Evolutionary conservation across 306 rosid species (phyloP), one percentile per base, ranked within the genome.

Genomic region (Quercus aquifolioides): DNA sequence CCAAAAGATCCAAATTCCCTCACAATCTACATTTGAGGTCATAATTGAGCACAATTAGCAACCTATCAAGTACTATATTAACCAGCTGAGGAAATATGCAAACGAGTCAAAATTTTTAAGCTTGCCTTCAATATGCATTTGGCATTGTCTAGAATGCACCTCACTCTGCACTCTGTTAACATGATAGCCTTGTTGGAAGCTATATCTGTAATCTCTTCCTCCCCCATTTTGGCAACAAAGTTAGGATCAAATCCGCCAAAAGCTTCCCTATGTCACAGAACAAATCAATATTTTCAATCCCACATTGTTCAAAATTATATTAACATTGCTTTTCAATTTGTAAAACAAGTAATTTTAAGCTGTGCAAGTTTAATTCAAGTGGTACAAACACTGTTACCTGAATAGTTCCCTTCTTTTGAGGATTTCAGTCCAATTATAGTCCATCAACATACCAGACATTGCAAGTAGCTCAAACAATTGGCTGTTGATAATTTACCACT

Each of bases 391-490:
- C 49, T 21, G 10, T 81, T 91, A 93, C 98, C 98, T 89, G 43
- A 93, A 89, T 9, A 79, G 74, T 87, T 93, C 94, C 79, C 90
- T 91, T 88, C 97, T 87, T 85, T 89, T 95, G 5, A 95, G 91
- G 74, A 95, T 93, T 82, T 93, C 99, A 41, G 99, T 95, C 99
- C 99, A 95, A 71, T 95, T 95, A 88, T 91, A 91, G 79, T 93
- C 99, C 94, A 95, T 95, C 85, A 95, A 83, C 93, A 95, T 89
- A 23, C 99, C 98, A 59, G 94, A 90, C 87, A 95, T 54, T 41
- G 99, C 99, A 65, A 95, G 98, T 71, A 95, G 92, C 94, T 95
- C 99, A 72, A 95, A 95, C 84, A 95, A 87, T 85, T 87, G 94
- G 83, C 99, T 95, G 92, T 65, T 55, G 54, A 73, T 78, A 19